Evolutionary conservation across 2,329 filamentous ascomycete species (phyloP), one percentile per base, ranked within the genome.

Genomic region (Emmonsia crescens): DNA sequence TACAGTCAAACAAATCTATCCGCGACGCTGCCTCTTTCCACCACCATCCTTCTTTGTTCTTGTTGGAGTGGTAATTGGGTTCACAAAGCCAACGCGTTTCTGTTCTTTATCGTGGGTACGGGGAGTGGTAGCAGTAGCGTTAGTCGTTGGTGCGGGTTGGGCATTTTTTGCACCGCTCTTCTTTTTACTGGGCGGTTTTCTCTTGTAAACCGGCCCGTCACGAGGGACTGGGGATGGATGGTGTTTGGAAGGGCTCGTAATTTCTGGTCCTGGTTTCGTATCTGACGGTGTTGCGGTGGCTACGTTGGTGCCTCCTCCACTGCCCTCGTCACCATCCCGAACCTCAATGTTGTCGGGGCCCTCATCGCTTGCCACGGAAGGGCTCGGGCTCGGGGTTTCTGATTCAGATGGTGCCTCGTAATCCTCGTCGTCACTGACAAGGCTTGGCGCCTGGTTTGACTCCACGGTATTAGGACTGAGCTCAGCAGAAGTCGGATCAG

Each of bases 371-470:
- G 74, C 74, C 44, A 77, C 76, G 2, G 76, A 79, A 5, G 78
- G 78, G 56, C 72, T 74, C 1, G 77, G 73, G 16, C 71, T 73
- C 31, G 84, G 84, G 4, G 84, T 86, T 51, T 80, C 78, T 0
- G 84, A 87, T 54, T 88, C 85, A 1, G 86, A 89, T 61, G 87
- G 75, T 16, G 70, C 86, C 66, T 89, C 88, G 68, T 88, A 89
- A 71, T 91, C 88, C 67, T 88, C 70, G 70, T 91, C 88, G 73
- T 92, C 89, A 74, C 88, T 90, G 70, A 91, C 88, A 57, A 92
- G 80, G 68, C 87, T 91, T 27, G 89, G 89, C 9, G 89, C 88
- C 66, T 89, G 89, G 73, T 90, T 90, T 72, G 87, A 88, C 58
- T 86, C 80, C 52, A 86, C 75, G 0, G 86, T 88, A 68, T 85